Evolutionary conservation across 2,329 filamentous ascomycete species (phyloP), one percentile per base, ranked within the genome.

Genomic region (Penicillium brasilianum): DNA sequence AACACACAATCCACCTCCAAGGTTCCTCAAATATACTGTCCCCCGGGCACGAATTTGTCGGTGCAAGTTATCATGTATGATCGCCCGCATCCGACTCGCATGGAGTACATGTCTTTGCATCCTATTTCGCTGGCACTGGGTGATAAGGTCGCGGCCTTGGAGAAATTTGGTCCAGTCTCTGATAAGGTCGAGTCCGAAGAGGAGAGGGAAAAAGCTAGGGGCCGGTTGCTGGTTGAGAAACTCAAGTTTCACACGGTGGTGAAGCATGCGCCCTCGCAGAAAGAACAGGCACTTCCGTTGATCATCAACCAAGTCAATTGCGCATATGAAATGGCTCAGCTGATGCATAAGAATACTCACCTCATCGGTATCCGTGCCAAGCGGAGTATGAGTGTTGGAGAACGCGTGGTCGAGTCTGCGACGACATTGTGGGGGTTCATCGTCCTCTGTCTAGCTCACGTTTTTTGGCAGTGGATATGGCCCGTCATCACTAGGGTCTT

Each of bases 261-360:
- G 57, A 88, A 88, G 66, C 91, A 91, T 72, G 80, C 86, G 2
- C 87, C 89, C 2, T 95, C 94, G 1, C 86, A 88, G 61, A 94
- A 97, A 71, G 95, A 99, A 75, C 85, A 87, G 63, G 90, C 91
- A 1, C 81, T 99, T 32, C 85, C 89, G 4, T 87, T 87, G 59
- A 93, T 98, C 60, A 86, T 97, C 67, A 92, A 93, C 69, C 94
- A 98, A 78, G 90, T 98, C 74, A 99, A 99, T 72, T 99, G 95
- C 84, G 92, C 93, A 0, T 93, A 89, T 81, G 96, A 99, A 76
- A 84, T 99, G 59, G 90, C 95, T 64, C 85, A 88, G 68, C 82
- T 97, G 41, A 82, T 99, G 67, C 92, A 97, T 70, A 94, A 90
- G 73, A 99, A 98, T 70, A 90, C 93, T 46, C 88, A 89, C n/a